Evolutionary conservation across 441 rosid genomes (phyloP).

Genomic region (Arabidopsis lyrata): DNA sequence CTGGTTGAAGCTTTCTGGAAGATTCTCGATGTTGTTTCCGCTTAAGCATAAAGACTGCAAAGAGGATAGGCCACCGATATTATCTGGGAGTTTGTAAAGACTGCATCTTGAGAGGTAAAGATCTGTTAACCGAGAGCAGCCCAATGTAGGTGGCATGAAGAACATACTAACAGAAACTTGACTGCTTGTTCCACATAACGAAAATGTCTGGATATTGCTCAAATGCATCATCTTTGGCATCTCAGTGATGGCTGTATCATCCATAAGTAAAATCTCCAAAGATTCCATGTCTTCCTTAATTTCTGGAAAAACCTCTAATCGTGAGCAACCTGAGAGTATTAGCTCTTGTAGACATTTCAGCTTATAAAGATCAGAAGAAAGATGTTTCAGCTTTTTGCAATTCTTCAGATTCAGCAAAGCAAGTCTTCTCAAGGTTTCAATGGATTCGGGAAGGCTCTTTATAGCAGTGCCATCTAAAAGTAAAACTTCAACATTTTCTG

Average conservation of each 20-base stretch:
- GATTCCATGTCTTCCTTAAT: constrained; percentile 43
- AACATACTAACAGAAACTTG: constrained; percentile 26
- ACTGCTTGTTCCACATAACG: constrained; percentile 32
- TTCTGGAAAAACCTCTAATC: constrained; percentile 37
- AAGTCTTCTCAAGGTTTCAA: constrained; percentile 30
- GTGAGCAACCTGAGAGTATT: constrained; percentile 45
- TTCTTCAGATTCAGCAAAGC: constrained; percentile 36
- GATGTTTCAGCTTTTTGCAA: constrained; percentile 31
- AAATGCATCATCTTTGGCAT: constrained; percentile 29
- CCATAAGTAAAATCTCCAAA: constrained; percentile 40
- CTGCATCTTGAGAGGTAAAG: constrained; percentile 36
- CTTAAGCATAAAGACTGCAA: constrained; percentile 39
- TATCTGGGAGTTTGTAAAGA: constrained; percentile 25
- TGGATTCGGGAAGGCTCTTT: constrained; percentile 42
- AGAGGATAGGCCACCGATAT: constrained; percentile 24
- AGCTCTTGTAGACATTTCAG: constrained; percentile 42
- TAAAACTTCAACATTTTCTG: constrained; percentile 30
- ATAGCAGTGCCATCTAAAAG: constrained; percentile 43
- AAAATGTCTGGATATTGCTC: constrained; percentile 39
- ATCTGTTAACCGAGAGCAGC: constrained; percentile 23
- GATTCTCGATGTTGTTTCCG: constrained; percentile 36
- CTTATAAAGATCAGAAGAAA: constrained; percentile 41
- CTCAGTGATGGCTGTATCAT: constrained; percentile 40
- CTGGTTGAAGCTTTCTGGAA: constrained; percentile 36
- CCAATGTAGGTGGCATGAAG: constrained; percentile 33